Percentiles rank a stretch among this genome's conserved stretches.
Evolutionary conservation across 2,329 filamentous ascomycete species (phyloP).

Genomic region (Neoarthrinium moseri): DNA sequence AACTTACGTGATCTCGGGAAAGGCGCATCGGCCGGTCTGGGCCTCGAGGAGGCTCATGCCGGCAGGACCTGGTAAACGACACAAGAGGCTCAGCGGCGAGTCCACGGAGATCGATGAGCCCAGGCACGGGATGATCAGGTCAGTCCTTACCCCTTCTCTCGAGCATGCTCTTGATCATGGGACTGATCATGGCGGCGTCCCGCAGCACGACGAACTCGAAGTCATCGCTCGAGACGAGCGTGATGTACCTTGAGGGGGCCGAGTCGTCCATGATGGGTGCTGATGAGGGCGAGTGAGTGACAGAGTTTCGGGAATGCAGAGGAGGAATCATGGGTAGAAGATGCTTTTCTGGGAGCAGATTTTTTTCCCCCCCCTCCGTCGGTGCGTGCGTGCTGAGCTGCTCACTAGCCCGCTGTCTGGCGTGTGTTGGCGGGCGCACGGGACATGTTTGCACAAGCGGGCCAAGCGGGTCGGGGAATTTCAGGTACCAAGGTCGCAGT

Average conservation of each 20-base stretch:
- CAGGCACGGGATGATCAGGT: slow-evolving; percentile 15
- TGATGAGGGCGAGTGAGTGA: too few relatives aligned
- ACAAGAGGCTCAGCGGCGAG: slow-evolving; percentile 9
- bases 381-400: too few relatives aligned
- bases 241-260: slow-evolving; percentile 64
- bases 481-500: too few relatives aligned
- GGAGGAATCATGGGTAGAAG: too few relatives aligned
- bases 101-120: slow-evolving; percentile 4
- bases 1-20: slow-evolving; percentile 73
- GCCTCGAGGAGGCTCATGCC: slow-evolving; percentile 44
- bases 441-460: too few relatives aligned
- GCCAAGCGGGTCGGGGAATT: too few relatives aligned
- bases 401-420: too few relatives aligned
- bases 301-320: too few relatives aligned
- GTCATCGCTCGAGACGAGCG: slow-evolving; percentile 72
- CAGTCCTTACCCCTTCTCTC: slow-evolving; percentile 60
- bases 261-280: slow-evolving; percentile 19
- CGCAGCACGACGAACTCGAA: slow-evolving; percentile 76
- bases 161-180: slow-evolving; percentile 73
- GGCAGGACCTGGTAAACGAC: slow-evolving; percentile 4
- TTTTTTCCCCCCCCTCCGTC: too few relatives aligned
- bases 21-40: slow-evolving; percentile 60
- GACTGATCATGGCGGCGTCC: slow-evolving; percentile 68
- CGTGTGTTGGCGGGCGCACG: too few relatives aligned
- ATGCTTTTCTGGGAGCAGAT: too few relatives aligned